phyloP scores from a whole-genome alignment of 2,329 filamentous ascomycete genomes.

The Gaeumannomyces tritici region DNA sequence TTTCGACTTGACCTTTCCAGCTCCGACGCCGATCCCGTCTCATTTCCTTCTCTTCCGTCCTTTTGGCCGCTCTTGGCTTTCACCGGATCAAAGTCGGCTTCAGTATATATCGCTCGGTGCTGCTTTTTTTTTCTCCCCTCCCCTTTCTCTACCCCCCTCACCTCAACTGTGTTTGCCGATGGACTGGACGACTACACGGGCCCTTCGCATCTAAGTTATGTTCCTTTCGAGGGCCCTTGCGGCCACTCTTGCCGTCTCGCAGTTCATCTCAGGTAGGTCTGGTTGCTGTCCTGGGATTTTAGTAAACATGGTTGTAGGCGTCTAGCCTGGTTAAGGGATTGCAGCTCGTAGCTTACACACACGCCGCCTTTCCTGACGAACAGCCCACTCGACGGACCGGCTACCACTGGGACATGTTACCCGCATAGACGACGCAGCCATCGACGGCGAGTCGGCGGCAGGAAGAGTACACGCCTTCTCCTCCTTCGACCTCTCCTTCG shows the following conservation, averaged over 20 bases:
- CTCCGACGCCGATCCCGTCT: neutral
- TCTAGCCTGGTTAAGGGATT: neutral
- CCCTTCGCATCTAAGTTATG: constrained; percentile 12
- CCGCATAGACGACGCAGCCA: constrained; percentile 61
- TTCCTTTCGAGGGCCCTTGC: constrained; percentile 17
- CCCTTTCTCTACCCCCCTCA: neutral
- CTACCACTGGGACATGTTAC: constrained; percentile 70
- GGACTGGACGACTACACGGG: neutral
- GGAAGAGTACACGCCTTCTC: constrained; percentile 73
- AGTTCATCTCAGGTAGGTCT: constrained; percentile 16
- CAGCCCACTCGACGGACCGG: constrained; percentile 55
- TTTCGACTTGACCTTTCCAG: neutral
- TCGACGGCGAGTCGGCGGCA: constrained; percentile 72
- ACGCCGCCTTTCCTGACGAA: constrained; percentile 10
- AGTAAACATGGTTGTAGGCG: neutral
- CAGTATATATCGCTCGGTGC: neutral
- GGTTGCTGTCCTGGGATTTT: neutral
- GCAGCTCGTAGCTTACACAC: neutral
- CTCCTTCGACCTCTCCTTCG: constrained; percentile 76
- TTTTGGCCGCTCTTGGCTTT: neutral
- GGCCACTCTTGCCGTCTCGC: constrained; percentile 16
- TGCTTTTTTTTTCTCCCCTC: neutral
- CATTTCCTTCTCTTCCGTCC: neutral
- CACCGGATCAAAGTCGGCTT: neutral
- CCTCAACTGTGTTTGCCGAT: neutral